Evolutionary conservation across 1,284 basidiomycete genomes (phyloP).

Genomic region (Sporisorium graminicola): DNA sequence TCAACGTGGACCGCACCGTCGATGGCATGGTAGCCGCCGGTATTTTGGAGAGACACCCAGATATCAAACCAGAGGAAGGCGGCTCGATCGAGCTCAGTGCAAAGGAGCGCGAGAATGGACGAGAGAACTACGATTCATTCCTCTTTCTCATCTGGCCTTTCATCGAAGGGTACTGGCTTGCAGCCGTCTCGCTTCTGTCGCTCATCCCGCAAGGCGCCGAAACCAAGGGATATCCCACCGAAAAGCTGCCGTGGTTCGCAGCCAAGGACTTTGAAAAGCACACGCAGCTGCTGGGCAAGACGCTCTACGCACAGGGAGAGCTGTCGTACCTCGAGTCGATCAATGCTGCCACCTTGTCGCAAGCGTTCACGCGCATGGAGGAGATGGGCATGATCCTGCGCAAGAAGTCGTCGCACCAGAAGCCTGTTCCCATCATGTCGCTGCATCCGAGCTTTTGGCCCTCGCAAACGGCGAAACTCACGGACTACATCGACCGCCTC

Average conservation of each 20-base stretch:
- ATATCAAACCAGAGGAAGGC: slow-evolving; percentile 40
- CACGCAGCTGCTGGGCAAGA: slow-evolving; percentile 70
- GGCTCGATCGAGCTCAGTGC: slow-evolving; percentile 43
- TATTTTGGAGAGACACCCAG: slow-evolving; percentile 33
- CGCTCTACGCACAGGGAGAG: slow-evolving; percentile 68
- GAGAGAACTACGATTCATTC: slow-evolving; percentile 67
- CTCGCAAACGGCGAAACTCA: slow-evolving; percentile 54
- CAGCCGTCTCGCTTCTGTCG: slow-evolving; percentile 67
- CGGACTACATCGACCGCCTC: slow-evolving; percentile 65
- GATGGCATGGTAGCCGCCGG: slow-evolving; percentile 46
- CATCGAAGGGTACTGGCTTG: slow-evolving; percentile 70
- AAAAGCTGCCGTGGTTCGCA: slow-evolving; percentile 65
- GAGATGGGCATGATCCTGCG: slow-evolving; percentile 61
- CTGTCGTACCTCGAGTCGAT: slow-evolving; percentile 69
- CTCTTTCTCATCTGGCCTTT: slow-evolving; percentile 67
- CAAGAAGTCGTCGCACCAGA: slow-evolving; percentile 59
- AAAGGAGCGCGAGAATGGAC: slow-evolving; percentile 64
- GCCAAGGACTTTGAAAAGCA: slow-evolving; percentile 68
- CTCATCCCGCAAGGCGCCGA: slow-evolving; percentile 56
- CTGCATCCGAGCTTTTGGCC: slow-evolving; percentile 67
- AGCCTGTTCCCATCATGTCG: slow-evolving; percentile 67
- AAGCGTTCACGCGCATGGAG: slow-evolving; percentile 61
- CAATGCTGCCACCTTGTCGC: slow-evolving; percentile 60
- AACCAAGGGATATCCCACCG: slow-evolving; percentile 24
- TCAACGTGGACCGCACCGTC: slow-evolving; percentile 65